A percentile compares a stretch with the other conserved stretches of the same genome.
Conservation (phyloP, 352 stramenopile genomes). For the Phytopythium aichiense region DNA sequence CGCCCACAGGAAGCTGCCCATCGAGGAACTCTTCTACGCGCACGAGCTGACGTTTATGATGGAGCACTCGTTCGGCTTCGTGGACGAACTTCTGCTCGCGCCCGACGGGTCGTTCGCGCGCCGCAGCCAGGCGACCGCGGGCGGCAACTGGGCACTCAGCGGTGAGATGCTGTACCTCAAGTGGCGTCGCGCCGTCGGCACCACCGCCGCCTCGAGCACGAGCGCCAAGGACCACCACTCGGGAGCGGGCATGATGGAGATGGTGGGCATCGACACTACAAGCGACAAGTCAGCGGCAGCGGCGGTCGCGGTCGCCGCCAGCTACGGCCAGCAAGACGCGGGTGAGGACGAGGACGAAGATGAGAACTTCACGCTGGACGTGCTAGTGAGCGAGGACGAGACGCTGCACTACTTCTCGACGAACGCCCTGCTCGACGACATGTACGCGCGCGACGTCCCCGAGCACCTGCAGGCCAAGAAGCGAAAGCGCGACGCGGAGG, state of each 20-base stretch:
- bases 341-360: slow-evolving; percentile 29
- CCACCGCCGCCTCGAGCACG: background rate
- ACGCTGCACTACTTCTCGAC: slow-evolving; percentile 80
- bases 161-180: slow-evolving; percentile 80
- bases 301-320: slow-evolving; percentile 2
- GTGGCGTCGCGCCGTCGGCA: slow-evolving; percentile 35
- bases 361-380: slow-evolving; percentile 64
- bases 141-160: slow-evolving; percentile 73
- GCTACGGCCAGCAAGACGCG: background rate
- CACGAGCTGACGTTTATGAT: slow-evolving; percentile 83
- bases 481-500: slow-evolving; percentile 24
- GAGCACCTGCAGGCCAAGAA: slow-evolving; percentile 60
- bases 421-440: slow-evolving; percentile 54
- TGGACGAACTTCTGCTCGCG: slow-evolving; percentile 66
- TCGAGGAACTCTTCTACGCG: slow-evolving; percentile 67
- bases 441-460: slow-evolving; percentile 54
- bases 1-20: slow-evolving; percentile 30
- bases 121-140: slow-evolving; percentile 54
- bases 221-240: background rate
- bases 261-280: slow-evolving; percentile 2
- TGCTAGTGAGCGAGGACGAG: slow-evolving; percentile 66
- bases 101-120: slow-evolving; percentile 57
- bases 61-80: slow-evolving; percentile 68
- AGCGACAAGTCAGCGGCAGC: background rate
- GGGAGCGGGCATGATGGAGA: slow-evolving; percentile 2